Evolutionary conservation across 2,329 filamentous ascomycete genomes (phyloP), one percentile per base, ranked within the genome.

Genomic region (Magnaporthiopsis incrustans): DNA sequence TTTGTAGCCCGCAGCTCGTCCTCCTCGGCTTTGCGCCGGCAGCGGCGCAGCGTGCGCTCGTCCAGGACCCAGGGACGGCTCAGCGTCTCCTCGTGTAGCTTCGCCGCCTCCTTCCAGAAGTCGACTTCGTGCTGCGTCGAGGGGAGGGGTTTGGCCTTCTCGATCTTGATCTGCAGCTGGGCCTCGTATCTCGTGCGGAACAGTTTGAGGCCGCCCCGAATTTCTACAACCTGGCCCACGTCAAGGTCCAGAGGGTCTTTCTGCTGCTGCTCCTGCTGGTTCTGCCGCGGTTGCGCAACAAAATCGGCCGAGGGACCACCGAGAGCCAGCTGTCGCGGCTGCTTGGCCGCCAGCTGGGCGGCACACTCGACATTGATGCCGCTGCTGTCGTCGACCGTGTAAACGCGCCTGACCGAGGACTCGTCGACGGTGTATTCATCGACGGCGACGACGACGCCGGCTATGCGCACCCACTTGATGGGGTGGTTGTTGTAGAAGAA

Each of bases 401-500:
- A 86, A 57, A 83, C 75, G 59, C 77, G 78, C 50, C 77, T 77
- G 50, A 74, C 75, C 44, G 70, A 67, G 64, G 78, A 82, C 30
- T 85, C 79, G 67, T 85, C 81, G 50, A 74, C 75, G 50, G 70
- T 67, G 64, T 78, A 82, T 27, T 85, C 79, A 67, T 85, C 81
- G 50, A 86, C 75, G 15, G 83, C 84, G 64, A 92, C 86, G 27
- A 94, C 81, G 11, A 92, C 75, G 35, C 91, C 91, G 10, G 86
- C 82, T 38, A 93, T 74, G 66, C 88, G 86, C 63, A 90, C 84
- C 84, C 88, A 93, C 81, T 86, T 85, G 69, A 94, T 85, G 0
- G 90, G 90, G 68, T 93, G 86, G 73, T 92, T 93, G 61, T 81
- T 75, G 76, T 87, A 81, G 74, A 92, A 92, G 72, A 81, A 88